Percentiles rank a stretch among this genome's conserved stretches.
phyloP scores from a whole-genome alignment of 1,284 basidiomycete genomes.

The Papiliotrema laurentii region DNA sequence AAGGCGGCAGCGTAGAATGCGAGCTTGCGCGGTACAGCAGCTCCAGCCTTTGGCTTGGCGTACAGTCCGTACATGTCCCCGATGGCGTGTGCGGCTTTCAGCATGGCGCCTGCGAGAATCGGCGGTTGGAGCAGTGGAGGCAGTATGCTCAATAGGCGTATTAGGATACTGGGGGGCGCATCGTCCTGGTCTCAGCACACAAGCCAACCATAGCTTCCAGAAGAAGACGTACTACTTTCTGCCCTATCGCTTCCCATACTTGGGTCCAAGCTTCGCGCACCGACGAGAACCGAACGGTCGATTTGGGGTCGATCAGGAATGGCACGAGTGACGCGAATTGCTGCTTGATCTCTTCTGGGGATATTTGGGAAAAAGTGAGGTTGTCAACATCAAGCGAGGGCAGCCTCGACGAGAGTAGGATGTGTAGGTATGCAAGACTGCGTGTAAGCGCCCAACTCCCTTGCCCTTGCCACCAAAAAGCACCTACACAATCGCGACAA shows the following conservation, averaged over 20 bases:
- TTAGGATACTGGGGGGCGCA: slow-evolving; percentile 5
- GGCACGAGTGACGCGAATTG: slow-evolving; percentile 27
- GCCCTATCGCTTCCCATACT: slow-evolving; percentile 34
- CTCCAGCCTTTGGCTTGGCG: slow-evolving; percentile 11
- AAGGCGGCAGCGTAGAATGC: slow-evolving; percentile 39
- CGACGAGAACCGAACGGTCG: slow-evolving; percentile 30
- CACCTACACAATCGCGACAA: slow-evolving; percentile 39
- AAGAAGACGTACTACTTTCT: slow-evolving; percentile 1
- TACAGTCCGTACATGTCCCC: slow-evolving; percentile 31
- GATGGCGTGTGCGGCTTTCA: slow-evolving; percentile 19
- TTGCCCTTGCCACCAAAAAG: neutral
- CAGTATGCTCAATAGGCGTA: slow-evolving; percentile 22
- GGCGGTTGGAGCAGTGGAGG: slow-evolving; percentile 33
- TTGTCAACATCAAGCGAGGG: slow-evolving; percentile 23
- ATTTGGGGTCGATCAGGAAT: slow-evolving; percentile 33
- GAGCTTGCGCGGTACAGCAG: slow-evolving; percentile 28
- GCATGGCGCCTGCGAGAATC: slow-evolving; percentile 24
- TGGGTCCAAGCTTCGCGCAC: slow-evolving; percentile 31
- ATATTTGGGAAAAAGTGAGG: slow-evolving; percentile 6
- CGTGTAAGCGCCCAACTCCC: no score
- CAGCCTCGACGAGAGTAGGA: slow-evolving; percentile 31
- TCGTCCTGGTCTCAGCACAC: neutral
- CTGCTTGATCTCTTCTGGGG: slow-evolving; percentile 13
- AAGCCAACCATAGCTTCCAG: slow-evolving; percentile 3
- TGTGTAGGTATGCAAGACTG: slow-evolving; percentile 43